Percentiles rank a stretch among this genome's conserved stretches.
Evolutionary conservation across 176 grass and related monocot genomes (phyloP).

Genomic region (Aegilops sharonensis): DNA sequence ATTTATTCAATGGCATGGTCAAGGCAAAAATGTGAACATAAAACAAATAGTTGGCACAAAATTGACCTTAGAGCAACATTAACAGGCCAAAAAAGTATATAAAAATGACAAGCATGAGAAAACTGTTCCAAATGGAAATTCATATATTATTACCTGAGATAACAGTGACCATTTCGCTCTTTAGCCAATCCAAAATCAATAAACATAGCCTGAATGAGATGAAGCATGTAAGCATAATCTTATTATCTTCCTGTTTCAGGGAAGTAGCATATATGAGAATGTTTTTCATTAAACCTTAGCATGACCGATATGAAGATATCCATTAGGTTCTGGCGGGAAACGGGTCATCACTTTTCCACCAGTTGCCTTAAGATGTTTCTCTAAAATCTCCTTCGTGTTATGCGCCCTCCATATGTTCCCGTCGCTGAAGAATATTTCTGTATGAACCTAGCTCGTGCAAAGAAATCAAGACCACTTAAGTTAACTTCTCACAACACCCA

Average conservation of each 20-base stretch:
- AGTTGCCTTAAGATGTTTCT: conserved; percentile 87
- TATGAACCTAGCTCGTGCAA: conserved; percentile 65
- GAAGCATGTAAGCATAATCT: conserved; percentile 37
- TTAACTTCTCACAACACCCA: conserved; percentile 12
- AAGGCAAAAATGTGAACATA: neutral
- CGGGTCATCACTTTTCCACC: conserved; percentile 97
- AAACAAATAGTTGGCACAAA: conserved; percentile 8
- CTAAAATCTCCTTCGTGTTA: conserved; percentile 77
- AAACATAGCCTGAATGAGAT: conserved; percentile 86
- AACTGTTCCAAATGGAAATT: conserved; percentile 14
- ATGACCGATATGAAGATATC: conserved; percentile 97
- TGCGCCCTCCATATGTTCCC: conserved; percentile 92
- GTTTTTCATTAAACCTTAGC: conserved; percentile 63
- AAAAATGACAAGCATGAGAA: conserved; percentile 18
- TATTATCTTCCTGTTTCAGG: conserved; percentile 27
- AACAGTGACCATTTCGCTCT: conserved; percentile 87
- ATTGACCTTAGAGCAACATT: neutral
- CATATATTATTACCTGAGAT: conserved; percentile 65
- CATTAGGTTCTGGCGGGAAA: conserved; percentile 97
- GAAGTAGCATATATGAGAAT: conserved; percentile 12
- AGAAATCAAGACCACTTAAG: conserved; percentile 6
- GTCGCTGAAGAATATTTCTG: conserved; percentile 90
- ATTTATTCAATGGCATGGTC: conserved; percentile 6
- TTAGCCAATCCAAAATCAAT: conserved; percentile 98
- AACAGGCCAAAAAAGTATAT: neutral